Base-by-base conservation (phyloP, 257 asterid genomes). In the Jaltomata sinuosa region DNA sequence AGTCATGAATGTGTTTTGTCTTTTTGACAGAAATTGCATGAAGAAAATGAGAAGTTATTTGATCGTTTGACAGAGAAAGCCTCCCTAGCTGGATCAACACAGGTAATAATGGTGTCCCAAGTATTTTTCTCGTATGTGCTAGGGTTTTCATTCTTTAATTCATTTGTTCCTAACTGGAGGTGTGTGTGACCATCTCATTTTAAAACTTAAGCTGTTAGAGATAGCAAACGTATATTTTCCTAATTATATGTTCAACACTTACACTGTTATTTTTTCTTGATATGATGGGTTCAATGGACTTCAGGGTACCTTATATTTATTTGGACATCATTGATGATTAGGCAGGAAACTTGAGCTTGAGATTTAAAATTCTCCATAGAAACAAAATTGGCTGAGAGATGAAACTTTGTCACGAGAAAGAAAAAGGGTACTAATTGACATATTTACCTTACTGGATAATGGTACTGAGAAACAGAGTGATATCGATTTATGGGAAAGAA, bases 41-140 rank as follows among this genome's bases (percentile, higher is more conserved):
- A 94, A 89, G 99, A 97, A 91, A 97, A 97, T 81, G 99, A 97
- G 90, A 95, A 93, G 87, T 91, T 97, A 91, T 97, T 97, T 82
- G 99, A 91, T 85, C 92, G 95, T 84, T 91, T 97, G 91, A 97
- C 98, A 14, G 99, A 94, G 86, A 97, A 95, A 89, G 93, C 96
- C 55, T 88, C 97, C 36, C 65, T 85, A 84, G 93, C 94, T 87
- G 99, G 90, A 88, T 91, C 98, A 53, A 94, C 94, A 14, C 98
- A 94, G 99, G 99, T 94, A 82, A 83, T 79, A 49, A 16, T 9
- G 62, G 27, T 5, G 27, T 77, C 45, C 62, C 29, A 29, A 74
- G 40, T 74, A 15, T 76, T 49, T 47, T 77, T 49, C 42, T 27
- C 27, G 14, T 42, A 77, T 77, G 36, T 77, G 55, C 11, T 47